Base-by-base conservation (phyloP, 305 asterid species). In the Vinca major region DNA sequence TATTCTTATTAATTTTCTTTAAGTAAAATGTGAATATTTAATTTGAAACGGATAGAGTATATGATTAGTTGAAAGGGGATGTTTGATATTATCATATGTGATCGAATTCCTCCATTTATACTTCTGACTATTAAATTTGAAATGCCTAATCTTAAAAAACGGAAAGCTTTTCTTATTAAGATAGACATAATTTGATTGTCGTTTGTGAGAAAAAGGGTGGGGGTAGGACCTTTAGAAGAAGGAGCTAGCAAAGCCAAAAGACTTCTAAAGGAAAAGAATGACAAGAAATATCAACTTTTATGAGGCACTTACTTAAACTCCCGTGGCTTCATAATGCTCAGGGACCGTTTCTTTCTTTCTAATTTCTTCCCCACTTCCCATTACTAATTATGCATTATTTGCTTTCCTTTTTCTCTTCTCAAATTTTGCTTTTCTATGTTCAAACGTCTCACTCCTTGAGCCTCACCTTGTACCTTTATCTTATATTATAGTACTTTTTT, bases 271-370 rank as follows among this genome's bases (percentile, higher is more conserved):
- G 68, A 79, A 77, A 83, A 68, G 74, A 79, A 78, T 60, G 79
- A 61, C 84, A 73, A 67, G 62, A 81, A 85, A 79, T 33, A 71
- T 76, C 87, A 80, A 80, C 90, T 71, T 82, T 88, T 81, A 72
- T 69, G 47, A 74, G 84, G 83, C 92, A 83, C 90, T 84, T 58
- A 6, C 45, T 0, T 66, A 74, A 20, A 45, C 73, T 75, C 81
- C 75, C 92, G 78, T 83, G 85, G 83, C 85, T 72, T 71, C 74
- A 43, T 19, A n/a, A 63, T 63, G 77, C 4, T 40, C 67, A 78
- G 88, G 82, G 66, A 86, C 91, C 72, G 64, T 78, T 62, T 47
- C 74, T 13, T 6, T 40, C 44, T 40, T 7, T 47, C 58, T 36
- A 26, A 63, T 3, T 0, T 58, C 5, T 4, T 13, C 4, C 45